Percentiles rank a stretch among this genome's conserved stretches.
Conservation (phyloP, 176 grass and related monocot genomes). For the Aegilops umbellulata region DNA sequence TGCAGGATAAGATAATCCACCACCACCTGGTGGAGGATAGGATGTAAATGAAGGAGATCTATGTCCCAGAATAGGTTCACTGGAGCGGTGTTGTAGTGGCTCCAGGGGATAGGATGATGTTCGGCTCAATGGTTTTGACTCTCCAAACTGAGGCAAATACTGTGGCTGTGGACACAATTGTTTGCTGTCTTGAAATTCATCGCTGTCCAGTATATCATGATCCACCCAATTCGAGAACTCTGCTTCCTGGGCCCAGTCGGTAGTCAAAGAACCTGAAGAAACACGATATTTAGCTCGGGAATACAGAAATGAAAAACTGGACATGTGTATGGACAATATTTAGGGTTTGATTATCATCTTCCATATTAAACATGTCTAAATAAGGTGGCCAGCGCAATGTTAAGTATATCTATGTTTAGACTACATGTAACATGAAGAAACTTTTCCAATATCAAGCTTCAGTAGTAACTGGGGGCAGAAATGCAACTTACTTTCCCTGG, state of each 20-base stretch:
- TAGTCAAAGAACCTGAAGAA: constrained; percentile 77
- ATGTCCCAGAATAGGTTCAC: constrained; percentile 57
- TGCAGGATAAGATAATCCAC: constrained; percentile 46
- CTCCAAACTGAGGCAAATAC: constrained; percentile 41
- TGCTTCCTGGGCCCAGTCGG: constrained; percentile 64
- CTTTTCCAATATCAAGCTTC: not conserved
- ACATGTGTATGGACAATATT: not conserved
- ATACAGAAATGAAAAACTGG: not conserved
- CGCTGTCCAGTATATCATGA: constrained; percentile 50
- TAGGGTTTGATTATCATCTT: not conserved
- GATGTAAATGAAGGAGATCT: constrained; percentile 64
- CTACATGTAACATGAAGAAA: not conserved
- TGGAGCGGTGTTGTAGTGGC: constrained; percentile 61
- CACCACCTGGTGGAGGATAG: constrained; percentile 47
- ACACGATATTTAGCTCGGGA: constrained; percentile 12
- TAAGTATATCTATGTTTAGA: not conserved
- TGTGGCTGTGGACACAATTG: constrained; percentile 59
- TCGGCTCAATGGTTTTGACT: constrained; percentile 68
- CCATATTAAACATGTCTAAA: not conserved
- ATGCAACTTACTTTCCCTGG: constrained; percentile 84
- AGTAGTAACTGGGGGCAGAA: constrained; percentile 12
- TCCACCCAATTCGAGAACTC: constrained; percentile 68
- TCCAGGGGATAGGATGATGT: constrained; percentile 85
- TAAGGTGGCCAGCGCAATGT: not conserved
- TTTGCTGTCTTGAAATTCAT: constrained; percentile 60